Percentiles rank a stretch among this genome's conserved stretches.
Conservation (phyloP, 768 basidiomycete genomes). For the Tulasnella sp. region DNA sequence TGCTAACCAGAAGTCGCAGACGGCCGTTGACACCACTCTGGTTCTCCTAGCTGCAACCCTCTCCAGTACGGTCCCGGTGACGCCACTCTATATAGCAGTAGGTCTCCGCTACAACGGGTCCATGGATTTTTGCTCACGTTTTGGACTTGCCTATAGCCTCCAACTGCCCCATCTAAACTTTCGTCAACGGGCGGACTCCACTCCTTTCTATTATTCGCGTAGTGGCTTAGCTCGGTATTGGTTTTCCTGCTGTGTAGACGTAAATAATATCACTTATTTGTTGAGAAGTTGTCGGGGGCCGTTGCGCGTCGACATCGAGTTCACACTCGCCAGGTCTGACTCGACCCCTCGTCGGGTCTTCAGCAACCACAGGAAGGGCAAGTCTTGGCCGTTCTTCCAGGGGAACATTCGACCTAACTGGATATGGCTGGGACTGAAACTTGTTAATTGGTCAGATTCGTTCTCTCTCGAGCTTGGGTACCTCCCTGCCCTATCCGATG, state of each 20-base stretch:
- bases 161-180: not conserved
- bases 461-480: no score
- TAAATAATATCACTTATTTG: no score
- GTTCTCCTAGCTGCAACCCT: slow-evolving; percentile 8
- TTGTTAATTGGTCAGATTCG: no score
- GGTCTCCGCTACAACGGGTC: not conserved
- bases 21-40: not conserved
- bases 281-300: no score
- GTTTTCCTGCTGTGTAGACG: not conserved
- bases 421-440: no score
- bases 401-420: no score
- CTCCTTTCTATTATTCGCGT: not conserved
- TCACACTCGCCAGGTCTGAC: no score
- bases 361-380: no score
- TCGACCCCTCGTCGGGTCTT: no score
- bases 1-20: not conserved
- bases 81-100: slow-evolving; percentile 15
- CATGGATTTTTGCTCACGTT: not conserved
- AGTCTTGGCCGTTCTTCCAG: no score
- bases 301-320: no score
- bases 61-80: slow-evolving; percentile 18
- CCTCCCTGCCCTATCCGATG: no score
- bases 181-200: not conserved
- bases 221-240: not conserved
- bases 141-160: not conserved